A percentile compares a stretch with the other conserved stretches of the same genome.
phyloP scores from a whole-genome alignment of 1,139 yeast genomes.

The Neolecta irregularis region DNA sequence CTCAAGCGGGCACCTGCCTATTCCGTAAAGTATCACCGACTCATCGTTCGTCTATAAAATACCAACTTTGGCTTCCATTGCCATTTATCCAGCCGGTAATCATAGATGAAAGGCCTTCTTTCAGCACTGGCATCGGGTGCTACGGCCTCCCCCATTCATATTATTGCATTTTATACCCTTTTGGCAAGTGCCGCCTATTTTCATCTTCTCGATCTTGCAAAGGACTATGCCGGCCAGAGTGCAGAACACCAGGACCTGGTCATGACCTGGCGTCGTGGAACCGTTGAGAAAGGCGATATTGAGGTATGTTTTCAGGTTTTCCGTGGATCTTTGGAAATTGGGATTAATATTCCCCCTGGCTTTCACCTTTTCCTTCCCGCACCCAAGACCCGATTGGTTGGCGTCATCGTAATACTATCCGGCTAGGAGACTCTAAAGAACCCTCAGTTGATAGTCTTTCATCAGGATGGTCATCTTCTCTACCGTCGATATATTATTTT shows the following conservation, averaged over 20 bases:
- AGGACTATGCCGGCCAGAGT: slow-evolving; percentile 32
- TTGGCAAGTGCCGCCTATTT: slow-evolving; percentile 72
- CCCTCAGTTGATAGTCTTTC: too few relatives aligned
- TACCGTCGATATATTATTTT: too few relatives aligned
- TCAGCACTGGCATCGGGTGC: slow-evolving; percentile 15
- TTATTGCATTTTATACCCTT: slow-evolving; percentile 56
- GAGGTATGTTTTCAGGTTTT: slow-evolving; percentile 20
- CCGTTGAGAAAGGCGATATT: slow-evolving; percentile 14
- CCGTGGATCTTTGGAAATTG: slow-evolving; percentile 3
- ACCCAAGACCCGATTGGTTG: not conserved
- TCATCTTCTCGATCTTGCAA: slow-evolving; percentile 63
- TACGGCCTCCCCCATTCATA: slow-evolving; percentile 55
- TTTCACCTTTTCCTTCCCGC: not conserved
- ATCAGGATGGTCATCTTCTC: too few relatives aligned
- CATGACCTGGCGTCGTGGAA: slow-evolving; percentile 13
- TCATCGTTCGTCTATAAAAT: too few relatives aligned
- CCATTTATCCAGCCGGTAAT: too few relatives aligned
- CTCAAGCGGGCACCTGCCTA: too few relatives aligned
- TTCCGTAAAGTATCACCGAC: too few relatives aligned
- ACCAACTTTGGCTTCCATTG: too few relatives aligned
- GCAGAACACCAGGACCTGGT: slow-evolving; percentile 24
- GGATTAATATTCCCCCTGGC: not conserved
- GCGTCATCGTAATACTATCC: too few relatives aligned
- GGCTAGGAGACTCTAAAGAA: too few relatives aligned
- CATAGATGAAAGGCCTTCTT: too few relatives aligned